Conservation (phyloP, 2,329 filamentous ascomycete species). For the Paecilomyces sp. region DNA sequence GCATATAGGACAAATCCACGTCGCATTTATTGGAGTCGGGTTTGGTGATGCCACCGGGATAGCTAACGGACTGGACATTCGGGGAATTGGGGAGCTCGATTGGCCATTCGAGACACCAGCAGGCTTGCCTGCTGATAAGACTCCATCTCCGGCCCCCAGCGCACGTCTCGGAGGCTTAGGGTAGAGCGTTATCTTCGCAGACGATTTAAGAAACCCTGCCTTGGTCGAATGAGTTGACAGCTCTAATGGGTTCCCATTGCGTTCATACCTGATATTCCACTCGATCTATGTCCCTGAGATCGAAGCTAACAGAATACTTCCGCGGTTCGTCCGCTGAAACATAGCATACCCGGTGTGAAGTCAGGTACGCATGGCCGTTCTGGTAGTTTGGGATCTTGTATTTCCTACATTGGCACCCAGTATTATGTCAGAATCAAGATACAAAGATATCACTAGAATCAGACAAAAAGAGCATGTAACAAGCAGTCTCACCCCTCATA, state of each 20-base stretch:
- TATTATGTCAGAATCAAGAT: not conserved
- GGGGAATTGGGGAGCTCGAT: constrained; percentile 22
- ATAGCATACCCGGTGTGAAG: constrained; percentile 91
- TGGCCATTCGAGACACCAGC: constrained; percentile 26
- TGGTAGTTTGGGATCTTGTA: constrained; percentile 92
- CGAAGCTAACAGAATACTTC: constrained; percentile 74
- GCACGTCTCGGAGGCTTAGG: constrained; percentile 69
- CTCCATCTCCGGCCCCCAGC: constrained; percentile 45
- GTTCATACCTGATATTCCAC: constrained; percentile 73
- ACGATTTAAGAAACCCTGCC: constrained; percentile 92
- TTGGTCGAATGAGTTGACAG: constrained; percentile 27
- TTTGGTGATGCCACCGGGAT: constrained; percentile 28
- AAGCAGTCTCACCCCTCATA: constrained; percentile 76
- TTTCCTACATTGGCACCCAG: constrained; percentile 54
- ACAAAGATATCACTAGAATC: constrained; percentile 2
- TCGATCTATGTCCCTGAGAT: constrained; percentile 84
- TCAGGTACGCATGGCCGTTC: constrained; percentile 93
- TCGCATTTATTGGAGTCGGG: constrained; percentile 50
- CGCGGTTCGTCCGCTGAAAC: constrained; percentile 83
- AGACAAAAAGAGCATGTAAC: not conserved
- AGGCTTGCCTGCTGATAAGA: constrained; percentile 17
- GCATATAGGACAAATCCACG: constrained; percentile 95
- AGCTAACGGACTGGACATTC: constrained; percentile 21
- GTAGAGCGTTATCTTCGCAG: constrained; percentile 81
- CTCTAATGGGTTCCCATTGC: constrained; percentile 1